Base-by-base conservation (phyloP, 805 yeast species). In the Schwanniomyces vanrijiae region DNA sequence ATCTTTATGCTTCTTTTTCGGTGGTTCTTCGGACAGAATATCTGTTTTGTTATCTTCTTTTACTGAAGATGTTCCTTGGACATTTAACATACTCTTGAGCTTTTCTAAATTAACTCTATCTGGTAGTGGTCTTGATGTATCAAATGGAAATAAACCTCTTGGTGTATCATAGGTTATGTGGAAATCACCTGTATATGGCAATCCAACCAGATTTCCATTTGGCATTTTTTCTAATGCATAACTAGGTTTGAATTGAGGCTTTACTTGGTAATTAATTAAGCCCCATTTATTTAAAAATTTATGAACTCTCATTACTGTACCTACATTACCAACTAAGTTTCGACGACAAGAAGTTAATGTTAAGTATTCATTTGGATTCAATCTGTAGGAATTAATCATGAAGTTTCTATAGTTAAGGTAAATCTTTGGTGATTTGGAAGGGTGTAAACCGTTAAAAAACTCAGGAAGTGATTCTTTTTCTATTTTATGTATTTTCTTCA, bases 271-370 rank as follows among this genome's bases (percentile, higher is more conserved):
- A 66, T 91, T 91, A 44, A 91, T 88, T 43, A 91, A 73, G 0
- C 97, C 97, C 97, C 97, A 91, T 63, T 86, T 87, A 55, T 83
- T 88, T 48, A 91, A 70, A 61, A 91, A 90, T 44, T 84, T 77
- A 60, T 89, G 96, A 7, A 91, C 82, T 52, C 96, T 81, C 76
- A 90, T 80, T 50, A 91, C 78, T 0, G 96, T 81, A 2, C 95
- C 92, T 5, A 90, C 96, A 70, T 91, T 97, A 47, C 96, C 96
- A 11, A 89, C 90, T 47, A 91, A 75, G 55, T 89, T 89, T 57
- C 97, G 83, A 62, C 98, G 83, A 46, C 90, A 86, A 0, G 97
- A 95, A 0, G 97, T 91, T 48, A 89, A 83, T 0, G 97, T 88
- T 35, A 91, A 71, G 59, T 88, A 90, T 64, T 91, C 97, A 56